Base-by-base conservation (phyloP, 768 basidiomycete genomes). In the Steccherinum ochraceum region DNA sequence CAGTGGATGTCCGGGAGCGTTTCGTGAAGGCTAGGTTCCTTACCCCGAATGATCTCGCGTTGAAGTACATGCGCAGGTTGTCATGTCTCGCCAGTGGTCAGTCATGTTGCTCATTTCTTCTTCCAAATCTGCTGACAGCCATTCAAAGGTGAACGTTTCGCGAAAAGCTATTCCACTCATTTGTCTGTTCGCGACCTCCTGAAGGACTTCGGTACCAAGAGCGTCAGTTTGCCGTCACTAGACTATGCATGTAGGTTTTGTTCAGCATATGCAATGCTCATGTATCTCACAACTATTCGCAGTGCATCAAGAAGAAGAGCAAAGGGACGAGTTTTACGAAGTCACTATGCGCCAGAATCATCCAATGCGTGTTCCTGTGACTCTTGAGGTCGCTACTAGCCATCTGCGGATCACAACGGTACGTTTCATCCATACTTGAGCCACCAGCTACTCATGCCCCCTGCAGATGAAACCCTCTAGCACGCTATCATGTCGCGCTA, bases 371-470 rank as follows among this genome's bases (percentile, higher is more conserved):
- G 73, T 85, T 49, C 88, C 89, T 12, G 86, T 93, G 21, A 71
- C 75, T 24, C 69, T 93, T 55, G 75, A 80, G 44, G 77, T 93
- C 41, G 81, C 80, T 5, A 61, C 71, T 41, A 81, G 76, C n/a
- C 86, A 91, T 62, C 72, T 93, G 20, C 79, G 89, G 19, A 79
- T 93, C 45, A 86, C 84, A 24, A 84, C 85, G 42, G 89, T 89
- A 57, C 57, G 84, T 61, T 1, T 18, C 41, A 20, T 7, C 45
- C 23, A 25, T 43, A 24, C 40, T 46, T 42, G 40, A 49, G n/a
- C 21, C 18, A 1, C 25, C 18, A 10, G 21, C 46, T 20, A 23
- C 21, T 39, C 49, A 40, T 18, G 30, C 16, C 30, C 30, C 7
- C 7, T 45, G 21, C 57, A 87, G 82, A 74, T 80, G 56, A 87